A percentile compares a stretch with the other conserved stretches of the same genome.
Conservation (phyloP, 129 eudicot genomes). For the Deinandra increscens region DNA sequence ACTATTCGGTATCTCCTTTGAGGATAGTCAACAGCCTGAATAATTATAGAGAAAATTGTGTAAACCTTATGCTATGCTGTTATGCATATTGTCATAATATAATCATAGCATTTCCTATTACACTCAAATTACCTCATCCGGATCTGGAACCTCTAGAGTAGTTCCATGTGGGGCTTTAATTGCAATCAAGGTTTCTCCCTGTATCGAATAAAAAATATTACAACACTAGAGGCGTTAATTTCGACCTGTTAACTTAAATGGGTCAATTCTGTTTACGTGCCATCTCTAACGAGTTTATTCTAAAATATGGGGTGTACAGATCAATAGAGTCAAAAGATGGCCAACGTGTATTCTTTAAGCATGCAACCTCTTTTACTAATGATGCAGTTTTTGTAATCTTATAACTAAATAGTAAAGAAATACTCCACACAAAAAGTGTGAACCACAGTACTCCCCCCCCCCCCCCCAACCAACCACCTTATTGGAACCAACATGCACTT, state of each 20-base stretch:
- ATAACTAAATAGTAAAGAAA: background rate
- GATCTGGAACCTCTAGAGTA: constrained; percentile 94
- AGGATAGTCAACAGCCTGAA: constrained; percentile 82
- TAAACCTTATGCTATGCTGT: too few relatives aligned
- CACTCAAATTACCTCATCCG: constrained; percentile 66
- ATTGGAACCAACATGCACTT: background rate
- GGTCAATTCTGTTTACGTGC: background rate
- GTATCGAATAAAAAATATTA: constrained; percentile 15
- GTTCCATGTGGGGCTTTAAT: constrained; percentile 99
- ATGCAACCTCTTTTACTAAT: background rate
- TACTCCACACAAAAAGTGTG: background rate
- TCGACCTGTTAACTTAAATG: background rate
- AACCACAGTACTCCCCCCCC: too few relatives aligned
- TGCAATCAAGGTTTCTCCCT: constrained; percentile 93
- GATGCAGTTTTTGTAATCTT: background rate
- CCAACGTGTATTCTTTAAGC: background rate
- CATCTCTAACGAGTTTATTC: too few relatives aligned
- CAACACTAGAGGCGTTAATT: background rate
- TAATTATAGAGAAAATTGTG: constrained; percentile 5
- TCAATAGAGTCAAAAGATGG: background rate
- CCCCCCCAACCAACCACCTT: background rate
- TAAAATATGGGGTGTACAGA: background rate
- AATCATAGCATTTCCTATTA: constrained; percentile 15
- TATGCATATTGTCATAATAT: background rate
- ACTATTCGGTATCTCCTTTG: constrained; percentile 89